Percentiles rank a stretch among this genome's conserved stretches.
Conservation (phyloP, 306 rosid species). For the Gastrolobium villosum region DNA sequence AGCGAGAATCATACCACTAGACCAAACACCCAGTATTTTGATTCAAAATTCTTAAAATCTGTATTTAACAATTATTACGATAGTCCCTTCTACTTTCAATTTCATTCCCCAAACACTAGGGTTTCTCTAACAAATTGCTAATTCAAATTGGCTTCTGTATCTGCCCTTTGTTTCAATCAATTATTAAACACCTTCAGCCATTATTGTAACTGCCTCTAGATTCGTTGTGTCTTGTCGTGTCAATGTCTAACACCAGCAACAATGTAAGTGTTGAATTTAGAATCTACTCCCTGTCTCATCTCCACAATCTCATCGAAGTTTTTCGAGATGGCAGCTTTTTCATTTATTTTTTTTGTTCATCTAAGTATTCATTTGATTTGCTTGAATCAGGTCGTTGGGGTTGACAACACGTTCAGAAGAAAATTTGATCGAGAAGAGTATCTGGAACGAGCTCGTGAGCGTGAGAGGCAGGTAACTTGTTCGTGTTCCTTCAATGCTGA, state of each 20-base stretch:
- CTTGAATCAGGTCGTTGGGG: slow-evolving; percentile 69
- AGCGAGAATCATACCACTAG: slow-evolving; percentile 85
- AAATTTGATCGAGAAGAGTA: slow-evolving; percentile 96
- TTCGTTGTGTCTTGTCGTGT: neutral
- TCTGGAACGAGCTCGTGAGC: slow-evolving; percentile 93
- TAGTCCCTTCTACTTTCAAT: no score
- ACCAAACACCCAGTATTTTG: slow-evolving; percentile 62
- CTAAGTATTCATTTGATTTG: neutral
- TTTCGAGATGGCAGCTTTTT: neutral
- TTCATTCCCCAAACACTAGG: slow-evolving; percentile 26
- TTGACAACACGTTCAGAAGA: slow-evolving; percentile 94
- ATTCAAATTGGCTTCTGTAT: slow-evolving; percentile 18
- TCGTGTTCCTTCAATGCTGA: neutral
- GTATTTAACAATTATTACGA: no score
- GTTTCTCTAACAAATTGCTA: slow-evolving; percentile 31
- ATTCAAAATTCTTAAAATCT: no score
- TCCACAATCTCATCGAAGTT: neutral
- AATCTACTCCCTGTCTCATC: neutral
- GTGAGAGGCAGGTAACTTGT: slow-evolving; percentile 76
- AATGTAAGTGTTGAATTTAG: slow-evolving; percentile 60
- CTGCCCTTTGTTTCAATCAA: neutral
- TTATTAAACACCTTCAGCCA: neutral
- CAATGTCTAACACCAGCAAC: slow-evolving; percentile 73
- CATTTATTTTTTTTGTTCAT: neutral
- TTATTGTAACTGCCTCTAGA: slow-evolving; percentile 5